Base-by-base conservation (phyloP, 2,329 filamentous ascomycete species). In the Ceratocystis colombiana region DNA sequence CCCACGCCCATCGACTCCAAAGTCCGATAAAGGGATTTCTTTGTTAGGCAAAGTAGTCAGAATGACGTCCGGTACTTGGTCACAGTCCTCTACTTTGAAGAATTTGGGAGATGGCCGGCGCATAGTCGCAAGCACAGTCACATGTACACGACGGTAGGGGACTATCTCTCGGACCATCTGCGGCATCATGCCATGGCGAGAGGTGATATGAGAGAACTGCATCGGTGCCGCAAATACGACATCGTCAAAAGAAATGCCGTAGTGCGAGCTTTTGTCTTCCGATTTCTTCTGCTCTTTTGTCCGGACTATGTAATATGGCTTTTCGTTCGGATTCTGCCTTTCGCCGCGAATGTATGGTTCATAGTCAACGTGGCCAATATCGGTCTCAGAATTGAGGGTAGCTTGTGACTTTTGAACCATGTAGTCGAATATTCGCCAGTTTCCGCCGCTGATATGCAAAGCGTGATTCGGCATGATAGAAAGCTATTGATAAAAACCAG, bases 361-460 rank as follows among this genome's bases (percentile, higher is more conserved):
- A 28, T 20, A 59, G 15, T 63, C 73, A 62, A 96, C 83, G 3
- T 77, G 78, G 0, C 80, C 79, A 0, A 96, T 87, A 0, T 83
- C 79, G 0, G 87, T 88, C 71, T 92, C 88, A 28, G 89, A 77
- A 48, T 78, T 77, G 4, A 92, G 70, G 0, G 78, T 75, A 0
- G 88, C 85, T 2, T 80, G 77, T 1, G 89, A 87, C 0, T 79
- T 76, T 46, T 82, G 79, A 1, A 93, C 77, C 88, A 96, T 95
- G 57, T 80, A 77, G n/a, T 87, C 82, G 73, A 99, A 99, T 65
- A 99, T 96, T 71, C 84, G 86, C 91, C 92, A 97, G 74, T 97
- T 99, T 1, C 94, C 94, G 5, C 91, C 91, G 15, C 83, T 76
- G 0, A 97, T 82, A 20, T 88, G 80, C 73, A 91, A 84, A 0